phyloP scores from a whole-genome alignment of 2,329 filamentous ascomycete genomes.

The Grosmannia serpens region DNA sequence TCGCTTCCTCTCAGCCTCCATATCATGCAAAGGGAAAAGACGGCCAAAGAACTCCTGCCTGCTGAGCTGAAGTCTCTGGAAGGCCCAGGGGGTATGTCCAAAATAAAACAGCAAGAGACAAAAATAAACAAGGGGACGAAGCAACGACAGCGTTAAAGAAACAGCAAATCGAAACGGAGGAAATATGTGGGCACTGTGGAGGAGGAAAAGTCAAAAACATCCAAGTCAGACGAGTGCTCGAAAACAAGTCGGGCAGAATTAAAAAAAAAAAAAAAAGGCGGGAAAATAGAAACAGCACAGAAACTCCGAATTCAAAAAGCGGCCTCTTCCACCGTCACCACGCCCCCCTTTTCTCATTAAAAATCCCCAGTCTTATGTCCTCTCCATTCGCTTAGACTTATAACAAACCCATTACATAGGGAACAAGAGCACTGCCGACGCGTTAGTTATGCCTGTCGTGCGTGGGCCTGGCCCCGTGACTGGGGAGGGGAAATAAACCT shows the following conservation, averaged over 20 bases:
- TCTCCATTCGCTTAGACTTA: conserved; percentile 1
- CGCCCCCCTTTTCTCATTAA: neutral
- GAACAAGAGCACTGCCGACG: conserved; percentile 15
- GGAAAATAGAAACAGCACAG: neutral
- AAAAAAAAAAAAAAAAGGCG: no score
- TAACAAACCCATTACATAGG: conserved; percentile 16
- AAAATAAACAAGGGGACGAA: neutral
- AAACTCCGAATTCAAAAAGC: neutral
- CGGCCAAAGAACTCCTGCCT: neutral
- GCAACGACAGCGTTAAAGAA: neutral
- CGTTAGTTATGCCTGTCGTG: neutral
- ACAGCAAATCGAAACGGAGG: neutral
- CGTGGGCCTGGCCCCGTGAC: neutral
- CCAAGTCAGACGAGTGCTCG: neutral
- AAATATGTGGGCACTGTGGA: neutral
- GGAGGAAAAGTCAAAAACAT: neutral
- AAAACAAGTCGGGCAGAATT: neutral
- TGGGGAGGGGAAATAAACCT: conserved; percentile 30
- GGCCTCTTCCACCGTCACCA: neutral
- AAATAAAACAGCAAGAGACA: neutral
- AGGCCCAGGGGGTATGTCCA: neutral
- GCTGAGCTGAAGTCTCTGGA: neutral
- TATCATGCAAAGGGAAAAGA: neutral
- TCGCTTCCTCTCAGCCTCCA: neutral
- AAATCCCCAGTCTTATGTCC: neutral